Evolutionary conservation across 306 rosid species (phyloP).

Genomic region (Arachis stenosperma): DNA sequence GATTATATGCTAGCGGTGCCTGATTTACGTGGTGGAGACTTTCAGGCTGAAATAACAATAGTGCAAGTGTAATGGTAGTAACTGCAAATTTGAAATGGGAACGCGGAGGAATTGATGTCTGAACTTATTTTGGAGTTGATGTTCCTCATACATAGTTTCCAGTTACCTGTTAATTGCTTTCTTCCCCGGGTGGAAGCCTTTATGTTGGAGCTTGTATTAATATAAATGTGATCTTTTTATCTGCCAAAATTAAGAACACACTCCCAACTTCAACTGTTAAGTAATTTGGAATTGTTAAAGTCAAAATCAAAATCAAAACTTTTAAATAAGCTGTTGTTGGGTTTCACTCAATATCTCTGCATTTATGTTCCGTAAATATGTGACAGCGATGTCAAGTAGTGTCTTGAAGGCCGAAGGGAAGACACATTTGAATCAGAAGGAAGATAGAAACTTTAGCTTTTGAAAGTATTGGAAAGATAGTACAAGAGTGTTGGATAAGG

Average conservation of each 20-base stretch:
- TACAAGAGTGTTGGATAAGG: no score
- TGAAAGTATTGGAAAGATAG: no score
- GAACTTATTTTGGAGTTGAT: conserved; percentile 47
- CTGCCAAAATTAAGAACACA: conserved; percentile 32
- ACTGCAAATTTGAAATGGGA: conserved; percentile 59
- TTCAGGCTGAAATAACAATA: conserved; percentile 51
- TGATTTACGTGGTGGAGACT: conserved; percentile 51
- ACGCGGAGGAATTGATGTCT: conserved; percentile 55
- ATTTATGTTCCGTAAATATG: not conserved
- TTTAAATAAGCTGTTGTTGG: conserved; percentile 4
- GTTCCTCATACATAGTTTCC: conserved; percentile 48
- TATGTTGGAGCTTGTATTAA: conserved; percentile 49
- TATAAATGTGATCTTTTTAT: conserved; percentile 40
- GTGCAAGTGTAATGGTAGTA: conserved; percentile 60
- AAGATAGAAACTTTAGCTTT: not conserved
- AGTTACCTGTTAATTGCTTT: conserved; percentile 49
- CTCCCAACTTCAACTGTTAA: conserved; percentile 27
- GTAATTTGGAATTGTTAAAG: conserved; percentile 27
- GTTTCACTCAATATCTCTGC: not conserved
- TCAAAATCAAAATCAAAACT: not conserved
- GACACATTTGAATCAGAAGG: not conserved
- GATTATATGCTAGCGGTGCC: conserved; percentile 81
- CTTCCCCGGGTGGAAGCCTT: conserved; percentile 40
- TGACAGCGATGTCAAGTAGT: not conserved
- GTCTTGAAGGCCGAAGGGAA: not conserved